Conservation (phyloP, 768 basidiomycete species). For the Coprinopsis sp. region DNA sequence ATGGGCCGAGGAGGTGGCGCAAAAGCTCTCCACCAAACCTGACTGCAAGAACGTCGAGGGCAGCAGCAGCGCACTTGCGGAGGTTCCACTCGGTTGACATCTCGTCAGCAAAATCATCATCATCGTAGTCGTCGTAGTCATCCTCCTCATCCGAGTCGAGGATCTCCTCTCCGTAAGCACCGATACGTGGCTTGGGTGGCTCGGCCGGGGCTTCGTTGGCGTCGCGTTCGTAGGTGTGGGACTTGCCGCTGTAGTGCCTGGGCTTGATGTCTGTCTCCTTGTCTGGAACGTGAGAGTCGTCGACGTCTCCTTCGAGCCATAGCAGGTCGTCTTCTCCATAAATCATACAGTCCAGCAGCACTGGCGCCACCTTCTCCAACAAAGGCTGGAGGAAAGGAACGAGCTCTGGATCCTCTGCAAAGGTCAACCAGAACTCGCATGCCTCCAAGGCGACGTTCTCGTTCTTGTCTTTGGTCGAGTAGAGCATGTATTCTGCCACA, state of each 20-base stretch:
- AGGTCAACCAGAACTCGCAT: slow-evolving; percentile 99
- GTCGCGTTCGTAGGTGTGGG: slow-evolving; percentile 82
- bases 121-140: slow-evolving; percentile 79
- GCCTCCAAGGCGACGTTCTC: slow-evolving; percentile 96
- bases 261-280: slow-evolving; percentile 97
- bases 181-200: slow-evolving; percentile 38
- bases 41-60: slow-evolving; percentile 93
- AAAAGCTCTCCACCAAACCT: slow-evolving; percentile 87
- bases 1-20: slow-evolving; percentile 78
- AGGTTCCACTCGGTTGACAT: slow-evolving; percentile 98
- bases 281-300: slow-evolving; percentile 87
- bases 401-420: slow-evolving; percentile 91
- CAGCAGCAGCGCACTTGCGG: slow-evolving; percentile 96
- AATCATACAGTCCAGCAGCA: slow-evolving; percentile 95
- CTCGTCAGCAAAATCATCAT: slow-evolving; percentile 93
- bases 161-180: slow-evolving; percentile 79
- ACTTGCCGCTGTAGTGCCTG: slow-evolving; percentile 81
- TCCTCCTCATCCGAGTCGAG: slow-evolving; percentile 85
- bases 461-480: slow-evolving; percentile 96
- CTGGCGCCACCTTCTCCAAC: slow-evolving; percentile 87
- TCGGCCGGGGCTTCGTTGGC: slow-evolving; percentile 35
- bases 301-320: slow-evolving; percentile 88
- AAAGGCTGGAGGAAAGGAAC: slow-evolving; percentile 80
- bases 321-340: slow-evolving; percentile 96
- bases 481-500: slow-evolving; percentile 98